Percentiles rank a stretch among this genome's conserved stretches.
phyloP scores from a whole-genome alignment of 2,329 filamentous ascomycete genomes.

The Neonectria hederae region DNA sequence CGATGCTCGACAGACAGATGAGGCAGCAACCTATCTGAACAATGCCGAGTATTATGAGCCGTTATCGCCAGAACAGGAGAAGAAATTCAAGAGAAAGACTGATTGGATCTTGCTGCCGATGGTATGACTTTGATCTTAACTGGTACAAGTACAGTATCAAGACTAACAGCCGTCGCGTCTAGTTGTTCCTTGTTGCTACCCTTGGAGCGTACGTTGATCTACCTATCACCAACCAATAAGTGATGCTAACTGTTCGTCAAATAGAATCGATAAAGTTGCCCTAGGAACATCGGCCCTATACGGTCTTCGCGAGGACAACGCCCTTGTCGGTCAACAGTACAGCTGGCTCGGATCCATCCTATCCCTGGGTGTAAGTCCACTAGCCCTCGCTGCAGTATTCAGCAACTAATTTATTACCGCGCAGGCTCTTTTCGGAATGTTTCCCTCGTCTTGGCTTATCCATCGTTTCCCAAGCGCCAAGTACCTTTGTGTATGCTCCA shows the following conservation, averaged over 20 bases:
- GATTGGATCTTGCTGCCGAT: constrained; percentile 6
- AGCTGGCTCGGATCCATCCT: constrained; percentile 23
- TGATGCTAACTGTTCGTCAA: background rate
- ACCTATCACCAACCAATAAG: background rate
- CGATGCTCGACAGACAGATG: constrained; percentile 5
- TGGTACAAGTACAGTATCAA: background rate
- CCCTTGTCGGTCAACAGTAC: constrained; percentile 21
- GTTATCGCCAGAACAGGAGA: constrained; percentile 11
- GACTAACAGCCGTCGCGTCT: background rate
- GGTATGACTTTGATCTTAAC: constrained; percentile 1
- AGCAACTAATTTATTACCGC: background rate
- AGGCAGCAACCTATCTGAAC: constrained; percentile 15
- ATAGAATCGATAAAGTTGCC: constrained; percentile 20
- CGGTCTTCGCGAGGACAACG: constrained; percentile 18
- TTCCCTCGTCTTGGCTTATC: constrained; percentile 18
- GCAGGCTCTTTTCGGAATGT: constrained; percentile 18
- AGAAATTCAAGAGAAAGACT: constrained; percentile 7
- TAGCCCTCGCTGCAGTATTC: background rate
- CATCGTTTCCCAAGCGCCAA: constrained; percentile 19
- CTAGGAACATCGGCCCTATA: constrained; percentile 18
- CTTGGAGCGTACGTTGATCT: constrained; percentile 4
- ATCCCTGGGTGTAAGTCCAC: constrained; percentile 6
- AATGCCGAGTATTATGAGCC: constrained; percentile 9
- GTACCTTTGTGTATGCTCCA: constrained; percentile 19
- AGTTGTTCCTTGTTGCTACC: constrained; percentile 15